Evolutionary conservation across 2,329 filamentous ascomycete genomes (phyloP), one percentile per base, ranked within the genome.

Genomic region (Penicillium oxalicum): DNA sequence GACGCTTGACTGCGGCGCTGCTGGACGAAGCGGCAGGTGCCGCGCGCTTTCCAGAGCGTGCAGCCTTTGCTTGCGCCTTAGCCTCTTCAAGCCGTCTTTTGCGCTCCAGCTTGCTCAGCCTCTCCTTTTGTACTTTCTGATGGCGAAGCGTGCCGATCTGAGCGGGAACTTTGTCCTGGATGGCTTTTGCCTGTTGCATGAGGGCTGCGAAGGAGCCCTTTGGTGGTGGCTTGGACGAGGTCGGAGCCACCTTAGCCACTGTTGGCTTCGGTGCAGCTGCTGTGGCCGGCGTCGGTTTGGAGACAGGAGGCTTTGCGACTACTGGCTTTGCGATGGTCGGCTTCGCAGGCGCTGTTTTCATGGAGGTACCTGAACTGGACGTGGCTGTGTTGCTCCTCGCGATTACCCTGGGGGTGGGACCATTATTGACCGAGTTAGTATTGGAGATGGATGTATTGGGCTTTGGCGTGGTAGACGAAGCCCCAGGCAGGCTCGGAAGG

Each of bases 121-220:
- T 77, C 57, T 82, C 79, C 39, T 78, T 77, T 2, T 77, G 71
- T 3, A 61, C 64, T 4, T 70, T 47, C 55, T 82, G 79, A 57
- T 83, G 77, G 61, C 78, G 81, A 62, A 82, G 76, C 39, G 75
- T 70, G 35, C 78, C 78, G 34, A 77, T 64, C 47, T 67, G 57
- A 34, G 71, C 64, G 25, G 72, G 67, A 11, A 71, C 71, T 54
- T 72, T 70, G 44, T 75, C 68, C 59, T 71, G 74, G 48, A 74
- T 72, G 42, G 76, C 77, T 61, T 82, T 78, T 39, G 81, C 82
- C 56, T 76, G 74, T 49, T 74, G 73, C 66, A 84, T 74, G 38
- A 83, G 72, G 43, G 80, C 80, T 38, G 79, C 76, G 63, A 77
- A 85, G 1, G 77, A 80, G 27, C 79, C 78, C 57, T 77, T 78